Evolutionary conservation across 108 stramenopile genomes (phyloP), one percentile per base, ranked within the genome.

Genomic region (Skeletonema potamos): DNA sequence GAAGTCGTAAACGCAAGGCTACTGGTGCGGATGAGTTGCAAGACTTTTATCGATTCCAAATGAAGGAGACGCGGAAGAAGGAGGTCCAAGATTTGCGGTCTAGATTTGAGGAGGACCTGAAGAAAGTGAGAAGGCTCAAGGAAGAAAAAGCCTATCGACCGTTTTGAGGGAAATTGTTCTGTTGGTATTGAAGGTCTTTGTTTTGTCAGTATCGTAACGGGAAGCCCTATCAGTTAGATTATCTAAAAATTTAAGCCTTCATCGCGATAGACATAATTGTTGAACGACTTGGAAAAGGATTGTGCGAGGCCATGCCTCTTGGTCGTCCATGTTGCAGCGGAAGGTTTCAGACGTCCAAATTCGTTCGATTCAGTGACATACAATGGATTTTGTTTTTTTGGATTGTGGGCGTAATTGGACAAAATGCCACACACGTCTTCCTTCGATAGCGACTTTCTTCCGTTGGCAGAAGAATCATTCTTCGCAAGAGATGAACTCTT

Each of bases 11-110:
- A 55, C 87, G 87, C 62, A 86, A 86, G 56, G 78, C 62, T 2
- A 61, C 34, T 28, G 91, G 91, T 13, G 65, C 82, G 4, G 63
- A 56, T 0, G 88, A 90, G 36, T 67, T 89, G 41, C 32, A 67
- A 30, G 93, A 94, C 66, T 94, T 94, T 83, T 94, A 94, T 68
- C 77, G 91, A 66, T 94, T 94, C 63, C 93, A 94, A 68, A 62
- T 64, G 37, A 85, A 84, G 64, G 93, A 91, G 44, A 69, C 71
- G 62, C 79, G 86, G 37, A 91, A 86, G 68, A 84, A 82, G 48
- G 85, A 80, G 28, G 63, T 91, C 62, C 78, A 88, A 37, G 93
- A 94, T 57, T 62, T 94, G 58, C 84, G 86, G 62, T 39, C 64
- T 15, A 66, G 81, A 51, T 94, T 94, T 66, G 89, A 94, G 58